phyloP scores from a whole-genome alignment of 768 basidiomycete species.

The Filobasidium wieringae region DNA sequence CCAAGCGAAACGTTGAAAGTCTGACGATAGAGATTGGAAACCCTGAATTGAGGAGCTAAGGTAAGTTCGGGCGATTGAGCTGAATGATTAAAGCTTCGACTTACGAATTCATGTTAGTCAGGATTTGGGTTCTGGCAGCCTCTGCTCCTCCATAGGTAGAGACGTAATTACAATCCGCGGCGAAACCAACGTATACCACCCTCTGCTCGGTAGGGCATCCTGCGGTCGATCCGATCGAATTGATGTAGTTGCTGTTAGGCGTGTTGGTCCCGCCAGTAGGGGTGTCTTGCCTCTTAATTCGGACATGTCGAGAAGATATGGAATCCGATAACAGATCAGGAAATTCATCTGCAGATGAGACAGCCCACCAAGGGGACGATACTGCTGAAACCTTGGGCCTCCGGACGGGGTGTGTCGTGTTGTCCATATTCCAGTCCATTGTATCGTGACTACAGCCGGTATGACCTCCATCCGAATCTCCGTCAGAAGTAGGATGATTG shows the following conservation, averaged over 20 bases:
- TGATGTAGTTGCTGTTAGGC: slow-evolving; percentile 49
- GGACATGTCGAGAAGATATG: neutral
- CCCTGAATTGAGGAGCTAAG: slow-evolving; percentile 10
- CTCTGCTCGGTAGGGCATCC: slow-evolving; percentile 65
- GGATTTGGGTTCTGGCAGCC: slow-evolving; percentile 60
- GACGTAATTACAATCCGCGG: slow-evolving; percentile 73
- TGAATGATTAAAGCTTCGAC: slow-evolving; percentile 33
- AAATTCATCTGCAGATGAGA: neutral
- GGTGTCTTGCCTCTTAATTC: slow-evolving; percentile 2
- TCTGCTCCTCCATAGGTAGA: slow-evolving; percentile 51
- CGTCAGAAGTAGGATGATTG: slow-evolving; percentile 22
- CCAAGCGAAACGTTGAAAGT: slow-evolving; percentile 79
- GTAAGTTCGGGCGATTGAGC: too few relatives aligned
- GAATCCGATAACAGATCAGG: neutral
- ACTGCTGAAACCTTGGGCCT: neutral
- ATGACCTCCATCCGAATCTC: slow-evolving; percentile 57
- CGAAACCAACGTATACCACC: slow-evolving; percentile 72
- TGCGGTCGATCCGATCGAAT: slow-evolving; percentile 53
- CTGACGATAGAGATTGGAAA: slow-evolving; percentile 41
- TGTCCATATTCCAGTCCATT: slow-evolving; percentile 56
- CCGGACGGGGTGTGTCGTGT: slow-evolving; percentile 18
- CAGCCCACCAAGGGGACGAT: neutral
- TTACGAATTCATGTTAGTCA: slow-evolving; percentile 67
- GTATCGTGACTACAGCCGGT: slow-evolving; percentile 57
- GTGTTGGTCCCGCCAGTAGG: slow-evolving; percentile 5